Evolutionary conservation across 202 grass and related monocot genomes (phyloP), one percentile per base, ranked within the genome.

Genomic region (Zizania palustris): DNA sequence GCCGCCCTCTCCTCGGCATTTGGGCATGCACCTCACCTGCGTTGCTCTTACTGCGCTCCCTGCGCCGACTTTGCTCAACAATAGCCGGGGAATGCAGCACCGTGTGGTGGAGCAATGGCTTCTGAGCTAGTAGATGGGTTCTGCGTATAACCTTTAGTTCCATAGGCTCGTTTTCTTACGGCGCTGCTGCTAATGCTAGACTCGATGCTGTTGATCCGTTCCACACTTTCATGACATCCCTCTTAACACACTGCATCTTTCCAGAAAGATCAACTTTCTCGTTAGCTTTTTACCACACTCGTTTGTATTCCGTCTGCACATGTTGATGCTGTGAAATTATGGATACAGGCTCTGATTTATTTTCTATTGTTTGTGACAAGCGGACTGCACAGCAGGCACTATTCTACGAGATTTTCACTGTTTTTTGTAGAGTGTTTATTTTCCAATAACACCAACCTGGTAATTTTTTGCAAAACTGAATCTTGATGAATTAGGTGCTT

Each of bases 21-120:
- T 77, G 38, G 7, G 64, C 91, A 69, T 78, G 86, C 84, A 80
- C 43, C 65, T 91, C 76, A 4, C 39, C 38, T 65, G 79, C 75
- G 34, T 73, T 12, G 28, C 58, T 78, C 19, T 60, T 51, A 9
- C 45, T 22, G 51, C 61, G 20, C 46, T 67, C 10, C 2, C 3
- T 10, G 19, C 35, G 10, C 50, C 6, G 41, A 14, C 48, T 45
- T 53, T 12, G 22, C 43, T 45, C 11, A 60, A 13, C 57, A 22
- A 66, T 48, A 59, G 18, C 22, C 36, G 37, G n/a, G 3, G 9
- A 51, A 7, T 13, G 16, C 53, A 53, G 71, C 71, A 50, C 28
- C 28, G 2, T 53, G 13, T 33, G 48, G 13, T 45, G 48, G 40
- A 72, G 2, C 41, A 7, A 18, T 59, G 12, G 5, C 0, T 59